Percentiles rank a stretch among this genome's conserved stretches.
Evolutionary conservation across 2,329 filamentous ascomycete genomes (phyloP).

Genomic region (Ascochyta pisi): DNA sequence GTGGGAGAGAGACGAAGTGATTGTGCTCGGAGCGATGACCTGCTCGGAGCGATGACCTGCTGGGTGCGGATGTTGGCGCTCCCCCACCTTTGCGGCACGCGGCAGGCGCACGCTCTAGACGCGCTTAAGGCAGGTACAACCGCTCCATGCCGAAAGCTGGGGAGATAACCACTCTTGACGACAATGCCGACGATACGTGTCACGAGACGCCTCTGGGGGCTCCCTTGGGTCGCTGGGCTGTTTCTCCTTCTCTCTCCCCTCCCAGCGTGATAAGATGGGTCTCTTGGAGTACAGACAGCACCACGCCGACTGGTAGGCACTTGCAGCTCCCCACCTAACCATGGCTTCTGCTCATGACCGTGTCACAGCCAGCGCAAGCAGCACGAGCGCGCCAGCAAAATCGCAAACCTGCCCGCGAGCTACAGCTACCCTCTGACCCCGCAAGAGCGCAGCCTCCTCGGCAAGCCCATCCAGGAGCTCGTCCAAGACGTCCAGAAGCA

Average conservation of each 20-base stretch:
- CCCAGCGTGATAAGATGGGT: constrained; percentile 53
- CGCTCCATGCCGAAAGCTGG: constrained; percentile 15
- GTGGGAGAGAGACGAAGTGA: no score
- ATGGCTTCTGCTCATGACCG: background rate
- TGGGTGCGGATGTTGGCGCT: background rate
- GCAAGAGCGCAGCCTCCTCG: constrained; percentile 71
- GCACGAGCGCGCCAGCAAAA: constrained; percentile 72
- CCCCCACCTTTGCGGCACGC: constrained; percentile 9
- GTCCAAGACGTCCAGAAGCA: constrained; percentile 80
- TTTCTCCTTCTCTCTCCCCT: constrained; percentile 1
- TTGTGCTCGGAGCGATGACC: no score
- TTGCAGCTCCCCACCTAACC: no score
- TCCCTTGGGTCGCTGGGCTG: background rate
- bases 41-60: no score
- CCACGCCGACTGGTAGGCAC: constrained; percentile 70
- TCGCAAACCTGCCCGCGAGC: constrained; percentile 67
- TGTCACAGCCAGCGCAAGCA: constrained; percentile 76
- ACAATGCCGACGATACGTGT: constrained; percentile 23
- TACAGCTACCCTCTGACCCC: constrained; percentile 72
- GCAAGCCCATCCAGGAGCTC: constrained; percentile 76
- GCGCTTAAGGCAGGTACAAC: constrained; percentile 19
- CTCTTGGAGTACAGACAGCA: constrained; percentile 74
- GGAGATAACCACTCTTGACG: constrained; percentile 14
- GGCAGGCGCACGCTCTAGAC: constrained; percentile 13
- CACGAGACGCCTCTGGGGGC: constrained; percentile 8